phyloP scores from a whole-genome alignment of 805 yeast genomes.

The Trichomonascus vanleenenianus region DNA sequence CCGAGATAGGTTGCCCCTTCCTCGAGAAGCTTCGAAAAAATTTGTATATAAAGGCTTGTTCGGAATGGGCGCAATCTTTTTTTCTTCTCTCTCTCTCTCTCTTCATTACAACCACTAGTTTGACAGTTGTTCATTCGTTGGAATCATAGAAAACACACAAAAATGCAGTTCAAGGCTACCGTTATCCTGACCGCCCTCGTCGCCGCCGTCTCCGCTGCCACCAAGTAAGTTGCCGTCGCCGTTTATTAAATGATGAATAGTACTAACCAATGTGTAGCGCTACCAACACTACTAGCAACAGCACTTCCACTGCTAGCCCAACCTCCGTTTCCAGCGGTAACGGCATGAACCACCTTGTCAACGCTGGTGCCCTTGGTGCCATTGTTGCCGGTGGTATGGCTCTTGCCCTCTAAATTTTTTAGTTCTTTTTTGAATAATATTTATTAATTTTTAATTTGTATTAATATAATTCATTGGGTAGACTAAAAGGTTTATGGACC shows the following conservation, averaged over 20 bases:
- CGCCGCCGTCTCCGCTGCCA: conserved; percentile 23
- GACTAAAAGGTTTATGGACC: no score
- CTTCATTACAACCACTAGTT: background rate
- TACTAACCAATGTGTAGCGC: no score
- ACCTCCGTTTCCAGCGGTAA: conserved; percentile 20
- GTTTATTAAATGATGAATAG: no score
- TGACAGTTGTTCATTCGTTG: background rate
- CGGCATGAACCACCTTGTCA: conserved; percentile 26
- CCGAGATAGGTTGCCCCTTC: no score
- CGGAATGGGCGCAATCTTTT: background rate
- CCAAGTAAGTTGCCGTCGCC: conserved; percentile 6
- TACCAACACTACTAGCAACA: conserved; percentile 16
- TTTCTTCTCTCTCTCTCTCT: conserved; percentile 4
- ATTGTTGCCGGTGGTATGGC: conserved; percentile 35
- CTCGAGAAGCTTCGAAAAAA: background rate
- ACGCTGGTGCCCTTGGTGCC: conserved; percentile 33
- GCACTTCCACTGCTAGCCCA: conserved; percentile 21
- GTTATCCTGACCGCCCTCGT: conserved; percentile 22
- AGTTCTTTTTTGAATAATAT: background rate
- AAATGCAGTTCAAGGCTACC: conserved; percentile 27
- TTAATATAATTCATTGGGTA: no score
- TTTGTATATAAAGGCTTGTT: background rate
- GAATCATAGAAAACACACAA: conserved; percentile 3
- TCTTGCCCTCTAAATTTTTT: conserved; percentile 27
- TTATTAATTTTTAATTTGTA: background rate